These are phyloP conservation scores for Phytophthora kernoviae DNA, from an alignment of 352 stramenopile species.

Conservation along the genomic window DNA sequence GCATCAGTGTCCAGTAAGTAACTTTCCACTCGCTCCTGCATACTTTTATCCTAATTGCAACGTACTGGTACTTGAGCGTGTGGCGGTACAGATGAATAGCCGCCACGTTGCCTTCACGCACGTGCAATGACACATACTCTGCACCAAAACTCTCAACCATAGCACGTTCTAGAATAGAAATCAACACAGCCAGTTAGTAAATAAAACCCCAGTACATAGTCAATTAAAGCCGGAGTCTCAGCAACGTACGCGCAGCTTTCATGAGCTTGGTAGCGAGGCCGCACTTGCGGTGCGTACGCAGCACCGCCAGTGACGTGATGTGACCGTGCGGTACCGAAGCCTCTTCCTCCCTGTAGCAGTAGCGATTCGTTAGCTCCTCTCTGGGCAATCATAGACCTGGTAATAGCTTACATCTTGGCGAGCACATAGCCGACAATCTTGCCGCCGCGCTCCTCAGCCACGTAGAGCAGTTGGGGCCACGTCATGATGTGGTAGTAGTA, in stretches of 20 bases:
- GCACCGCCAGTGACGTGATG: slow-evolving; percentile 98
- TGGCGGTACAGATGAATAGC: slow-evolving; percentile 99
- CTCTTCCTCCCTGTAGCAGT: slow-evolving; percentile 70
- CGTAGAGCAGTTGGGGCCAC: slow-evolving; percentile 99
- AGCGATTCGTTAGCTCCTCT: slow-evolving; percentile 6
- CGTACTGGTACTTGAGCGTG: slow-evolving; percentile 97
- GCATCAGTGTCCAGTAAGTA: not conserved
- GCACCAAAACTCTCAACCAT: slow-evolving; percentile 98
- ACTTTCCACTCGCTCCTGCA: not conserved
- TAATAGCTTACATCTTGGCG: slow-evolving; percentile 95
- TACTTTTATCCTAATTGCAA: not conserved
- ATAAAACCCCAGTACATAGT: not conserved
- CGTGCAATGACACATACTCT: slow-evolving; percentile 99
- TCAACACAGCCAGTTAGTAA: slow-evolving; percentile 2
- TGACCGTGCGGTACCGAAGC: slow-evolving; percentile 94
- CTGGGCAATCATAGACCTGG: not conserved
- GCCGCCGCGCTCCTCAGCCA: slow-evolving; percentile 97
- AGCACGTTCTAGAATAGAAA: slow-evolving; percentile 61
- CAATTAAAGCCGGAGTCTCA: not conserved
- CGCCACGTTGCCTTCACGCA: slow-evolving; percentile 97
- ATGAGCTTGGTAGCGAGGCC: slow-evolving; percentile 99
- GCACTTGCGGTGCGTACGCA: slow-evolving; percentile 97
- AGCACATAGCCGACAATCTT: slow-evolving; percentile 99
- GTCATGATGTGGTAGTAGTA: slow-evolving; percentile 99
- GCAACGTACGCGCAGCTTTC: slow-evolving; percentile 85